Conservation (phyloP, 805 yeast genomes). For the Candida nitratophila region DNA sequence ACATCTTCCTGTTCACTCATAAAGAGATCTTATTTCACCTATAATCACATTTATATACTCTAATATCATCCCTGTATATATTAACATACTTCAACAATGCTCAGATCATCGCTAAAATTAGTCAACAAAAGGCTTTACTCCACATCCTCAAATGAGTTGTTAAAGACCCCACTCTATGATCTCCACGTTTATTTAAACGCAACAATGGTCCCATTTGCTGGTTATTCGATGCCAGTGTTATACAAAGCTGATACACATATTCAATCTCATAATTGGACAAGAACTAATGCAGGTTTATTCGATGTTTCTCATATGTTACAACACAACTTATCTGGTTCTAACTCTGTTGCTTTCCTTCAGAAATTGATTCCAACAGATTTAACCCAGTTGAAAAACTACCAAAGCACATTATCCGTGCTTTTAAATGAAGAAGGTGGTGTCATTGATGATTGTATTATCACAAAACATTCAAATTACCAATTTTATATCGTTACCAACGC, state of each 20-base stretch:
- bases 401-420: conserved; percentile 72
- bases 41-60: too few relatives aligned
- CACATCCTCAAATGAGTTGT: conserved; percentile 21
- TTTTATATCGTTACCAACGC: conserved; percentile 94
- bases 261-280: conserved; percentile 93
- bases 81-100: too few relatives aligned
- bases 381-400: conserved; percentile 42
- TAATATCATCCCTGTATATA: too few relatives aligned
- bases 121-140: conserved; percentile 14
- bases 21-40: too few relatives aligned
- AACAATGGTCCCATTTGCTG: conserved; percentile 93
- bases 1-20: too few relatives aligned
- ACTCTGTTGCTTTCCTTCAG: conserved; percentile 62
- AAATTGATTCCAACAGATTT: conserved; percentile 86
- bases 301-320: conserved; percentile 98
- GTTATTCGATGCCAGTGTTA: conserved; percentile 91
- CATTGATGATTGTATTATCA: conserved; percentile 86
- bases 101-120: neutral
- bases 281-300: conserved; percentile 80
- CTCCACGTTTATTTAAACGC: conserved; percentile 76
- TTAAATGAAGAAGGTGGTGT: conserved; percentile 73
- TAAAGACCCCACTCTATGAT: conserved; percentile 74
- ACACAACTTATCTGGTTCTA: conserved; percentile 68
- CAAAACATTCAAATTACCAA: conserved; percentile 66
- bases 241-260: conserved; percentile 82